Conservation (phyloP, 83 land plant species). For the Diphasiastrum complanatum region DNA sequence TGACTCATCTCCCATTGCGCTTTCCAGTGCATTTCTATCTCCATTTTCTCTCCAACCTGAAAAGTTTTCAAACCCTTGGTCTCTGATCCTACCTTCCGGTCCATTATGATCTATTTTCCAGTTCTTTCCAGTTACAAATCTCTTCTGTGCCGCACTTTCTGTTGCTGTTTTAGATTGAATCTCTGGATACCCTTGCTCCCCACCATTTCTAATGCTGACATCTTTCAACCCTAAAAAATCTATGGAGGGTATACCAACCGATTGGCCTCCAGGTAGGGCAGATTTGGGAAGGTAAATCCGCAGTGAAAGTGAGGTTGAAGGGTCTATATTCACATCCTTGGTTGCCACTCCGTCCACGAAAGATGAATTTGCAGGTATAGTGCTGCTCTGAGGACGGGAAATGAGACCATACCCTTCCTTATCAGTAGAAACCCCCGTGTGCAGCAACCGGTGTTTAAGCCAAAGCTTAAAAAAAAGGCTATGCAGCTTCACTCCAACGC, state of each 20-base stretch:
- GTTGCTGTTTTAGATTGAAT: too few species aligned
- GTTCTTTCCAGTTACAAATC: too few species aligned
- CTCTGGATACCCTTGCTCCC: constrained; percentile 10
- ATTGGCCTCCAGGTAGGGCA: background rate
- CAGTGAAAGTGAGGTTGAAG: constrained; percentile 45
- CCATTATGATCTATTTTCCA: too few species aligned
- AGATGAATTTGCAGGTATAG: constrained; percentile 45
- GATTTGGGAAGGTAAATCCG: constrained; percentile 64
- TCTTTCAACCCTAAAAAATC: constrained; percentile 9
- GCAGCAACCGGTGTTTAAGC: constrained; percentile 52
- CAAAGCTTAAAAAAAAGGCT: constrained; percentile 74
- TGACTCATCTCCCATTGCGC: too few species aligned
- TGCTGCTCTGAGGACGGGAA: constrained; percentile 41
- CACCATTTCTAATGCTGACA: constrained; percentile 7
- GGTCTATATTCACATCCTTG: constrained; percentile 65
- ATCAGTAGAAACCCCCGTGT: constrained; percentile 1
- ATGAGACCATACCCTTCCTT: constrained; percentile 21
- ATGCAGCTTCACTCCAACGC: constrained; percentile 66
- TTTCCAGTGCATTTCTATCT: too few species aligned
- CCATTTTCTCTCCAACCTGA: too few species aligned
- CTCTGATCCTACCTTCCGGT: too few species aligned
- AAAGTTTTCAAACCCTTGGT: too few species aligned
- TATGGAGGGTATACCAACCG: constrained; percentile 3
- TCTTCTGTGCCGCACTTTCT: too few species aligned
- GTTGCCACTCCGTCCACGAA: constrained; percentile 72